phyloP scores from a whole-genome alignment of 352 stramenopile species.

The Phytopythium kandeliae region DNA sequence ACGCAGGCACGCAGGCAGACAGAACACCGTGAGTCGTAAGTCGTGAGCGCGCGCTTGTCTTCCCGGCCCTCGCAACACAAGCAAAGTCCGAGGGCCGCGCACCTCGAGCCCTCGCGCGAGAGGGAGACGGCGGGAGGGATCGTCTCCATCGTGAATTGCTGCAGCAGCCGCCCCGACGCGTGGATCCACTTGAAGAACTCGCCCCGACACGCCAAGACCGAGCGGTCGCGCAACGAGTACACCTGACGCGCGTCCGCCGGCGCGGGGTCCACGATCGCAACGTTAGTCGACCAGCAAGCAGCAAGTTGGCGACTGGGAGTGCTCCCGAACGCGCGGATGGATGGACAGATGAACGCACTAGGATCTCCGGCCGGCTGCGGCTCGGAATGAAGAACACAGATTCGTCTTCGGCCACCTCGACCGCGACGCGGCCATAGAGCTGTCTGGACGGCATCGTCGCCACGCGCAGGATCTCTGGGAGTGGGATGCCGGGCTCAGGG shows the following conservation, averaged over 20 bases:
- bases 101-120: conserved; percentile 7
- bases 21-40: too few species aligned
- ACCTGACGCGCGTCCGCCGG: too few species aligned
- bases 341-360: too few species aligned
- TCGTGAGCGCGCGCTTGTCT: too few species aligned
- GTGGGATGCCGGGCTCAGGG: conserved; percentile 10
- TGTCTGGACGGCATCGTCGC: conserved; percentile 28
- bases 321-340: too few species aligned
- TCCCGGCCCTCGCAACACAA: too few species aligned
- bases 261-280: too few species aligned
- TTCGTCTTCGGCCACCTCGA: conserved; percentile 26
- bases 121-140: conserved; percentile 32
- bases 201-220: conserved; percentile 17
- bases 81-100: too few species aligned
- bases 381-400: conserved; percentile 25
- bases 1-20: too few species aligned
- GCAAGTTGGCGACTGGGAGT: too few species aligned
- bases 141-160: conserved; percentile 62
- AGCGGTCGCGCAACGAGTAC: conserved; percentile 8
- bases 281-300: too few species aligned
- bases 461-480: conserved; percentile 38
- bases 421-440: conserved; percentile 33
- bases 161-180: conserved; percentile 15
- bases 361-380: not conserved
- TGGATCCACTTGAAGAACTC: conserved; percentile 50